A percentile compares a stretch with the other conserved stretches of the same genome.
These are phyloP conservation scores for Talaromyces borbonicus DNA, from an alignment of 495 filamentous ascomycete genomes.

Conservation along the genomic window DNA sequence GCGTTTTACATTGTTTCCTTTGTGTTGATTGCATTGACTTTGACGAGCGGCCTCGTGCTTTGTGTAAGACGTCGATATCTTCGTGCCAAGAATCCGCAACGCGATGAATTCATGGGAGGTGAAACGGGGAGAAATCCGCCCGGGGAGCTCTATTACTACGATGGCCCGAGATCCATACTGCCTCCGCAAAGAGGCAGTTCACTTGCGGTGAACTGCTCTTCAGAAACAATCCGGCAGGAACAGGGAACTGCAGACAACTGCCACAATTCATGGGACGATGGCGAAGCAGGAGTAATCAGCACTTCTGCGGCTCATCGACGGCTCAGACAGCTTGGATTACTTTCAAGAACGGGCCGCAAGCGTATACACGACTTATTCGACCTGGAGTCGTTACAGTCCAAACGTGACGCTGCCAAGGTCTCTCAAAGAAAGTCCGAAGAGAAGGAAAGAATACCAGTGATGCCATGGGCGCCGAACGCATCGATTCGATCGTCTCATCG, in stretches of 20 bases:
- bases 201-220: background rate
- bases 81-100: background rate
- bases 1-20: slow-evolving; percentile 5
- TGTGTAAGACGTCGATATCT: slow-evolving; percentile 3
- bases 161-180: background rate
- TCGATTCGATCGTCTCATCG: background rate
- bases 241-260: background rate
- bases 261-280: slow-evolving; percentile 3
- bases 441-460: slow-evolving; percentile 3
- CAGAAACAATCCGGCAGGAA: background rate
- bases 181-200: background rate
- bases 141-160: slow-evolving; percentile 6
- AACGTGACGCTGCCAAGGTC: background rate
- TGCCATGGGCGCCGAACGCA: slow-evolving; percentile 7
- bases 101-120: background rate
- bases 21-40: slow-evolving; percentile 4
- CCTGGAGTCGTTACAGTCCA: slow-evolving; percentile 5
- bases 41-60: slow-evolving; percentile 1
- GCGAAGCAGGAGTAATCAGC: background rate
- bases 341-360: slow-evolving; percentile 3
- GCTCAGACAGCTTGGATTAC: slow-evolving; percentile 4
- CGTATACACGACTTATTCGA: slow-evolving; percentile 7
- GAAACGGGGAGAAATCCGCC: background rate
- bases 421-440: background rate
- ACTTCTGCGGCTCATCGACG: slow-evolving; percentile 1